Conservation (phyloP, 352 stramenopile species). For the Pythium vanterpoolii region DNA sequence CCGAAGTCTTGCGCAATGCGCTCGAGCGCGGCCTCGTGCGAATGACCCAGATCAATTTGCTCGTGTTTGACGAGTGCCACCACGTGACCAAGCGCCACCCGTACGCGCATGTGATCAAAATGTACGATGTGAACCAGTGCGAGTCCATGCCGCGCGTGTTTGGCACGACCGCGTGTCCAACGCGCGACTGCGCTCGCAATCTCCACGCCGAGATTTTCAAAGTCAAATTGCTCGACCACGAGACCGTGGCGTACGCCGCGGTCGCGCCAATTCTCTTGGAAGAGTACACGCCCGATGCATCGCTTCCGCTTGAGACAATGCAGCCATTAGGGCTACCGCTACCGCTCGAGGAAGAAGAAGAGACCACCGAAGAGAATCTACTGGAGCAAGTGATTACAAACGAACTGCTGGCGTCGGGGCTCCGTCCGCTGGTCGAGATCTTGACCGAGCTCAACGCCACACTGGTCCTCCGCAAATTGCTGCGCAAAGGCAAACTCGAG, state of each 20-base stretch:
- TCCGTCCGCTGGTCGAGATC: conserved; percentile 38
- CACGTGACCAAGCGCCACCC: conserved; percentile 86
- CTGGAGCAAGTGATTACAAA: conserved; percentile 20
- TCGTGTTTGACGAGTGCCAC: conserved; percentile 91
- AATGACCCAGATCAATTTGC: conserved; percentile 73
- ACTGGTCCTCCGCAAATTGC: conserved; percentile 15
- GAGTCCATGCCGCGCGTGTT: conserved; percentile 68
- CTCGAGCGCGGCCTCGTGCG: conserved; percentile 82
- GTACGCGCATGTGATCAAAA: conserved; percentile 86
- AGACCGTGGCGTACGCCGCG: conserved; percentile 61
- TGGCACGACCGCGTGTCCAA: conserved; percentile 71
- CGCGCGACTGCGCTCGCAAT: conserved; percentile 55
- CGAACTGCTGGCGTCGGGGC: conserved; percentile 6
- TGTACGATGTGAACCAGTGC: conserved; percentile 47
- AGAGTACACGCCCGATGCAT: conserved; percentile 29
- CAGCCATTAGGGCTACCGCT: not conserved
- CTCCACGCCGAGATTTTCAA: conserved; percentile 70
- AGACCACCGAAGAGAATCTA: conserved; percentile 6
- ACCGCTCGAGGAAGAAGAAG: no score
- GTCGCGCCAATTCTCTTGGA: conserved; percentile 64
- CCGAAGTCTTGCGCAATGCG: conserved; percentile 81
- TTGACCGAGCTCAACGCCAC: conserved; percentile 42
- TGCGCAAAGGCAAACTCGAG: conserved; percentile 9
- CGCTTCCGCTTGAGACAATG: not conserved
- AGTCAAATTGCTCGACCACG: conserved; percentile 53